phyloP scores from a whole-genome alignment of 179 eudicot genomes.

The Beta corolliflora region DNA sequence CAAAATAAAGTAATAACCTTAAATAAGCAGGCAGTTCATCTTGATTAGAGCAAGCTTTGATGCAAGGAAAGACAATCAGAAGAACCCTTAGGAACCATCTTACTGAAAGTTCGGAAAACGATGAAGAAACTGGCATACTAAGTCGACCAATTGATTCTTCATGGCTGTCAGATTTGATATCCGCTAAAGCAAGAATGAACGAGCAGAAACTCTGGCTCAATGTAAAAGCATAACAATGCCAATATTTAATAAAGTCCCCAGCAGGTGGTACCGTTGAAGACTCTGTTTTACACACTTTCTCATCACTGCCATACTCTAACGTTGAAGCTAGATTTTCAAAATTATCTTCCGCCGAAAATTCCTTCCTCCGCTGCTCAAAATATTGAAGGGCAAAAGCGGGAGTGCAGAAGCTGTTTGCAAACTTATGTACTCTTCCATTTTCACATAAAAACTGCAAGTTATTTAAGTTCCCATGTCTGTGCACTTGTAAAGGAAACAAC shows the following conservation, averaged over 20 bases:
- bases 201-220: constrained; percentile 65
- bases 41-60: constrained; percentile 73
- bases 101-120: constrained; percentile 76
- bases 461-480: constrained; percentile 85
- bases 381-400: constrained; percentile 83
- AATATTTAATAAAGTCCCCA: constrained; percentile 40
- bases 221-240: constrained; percentile 73
- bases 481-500: constrained; percentile 49
- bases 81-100: constrained; percentile 94
- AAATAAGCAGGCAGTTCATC: constrained; percentile 68
- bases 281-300: constrained; percentile 29
- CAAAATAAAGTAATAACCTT: constrained; percentile 51
- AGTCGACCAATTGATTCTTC: constrained; percentile 56
- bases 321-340: constrained; percentile 34
- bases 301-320: constrained; percentile 33
- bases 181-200: constrained; percentile 70
- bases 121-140: constrained; percentile 54
- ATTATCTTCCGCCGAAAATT: constrained; percentile 32
- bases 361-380: constrained; percentile 38
- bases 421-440: constrained; percentile 92
- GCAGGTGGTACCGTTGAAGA: constrained; percentile 29
- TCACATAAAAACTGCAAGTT: constrained; percentile 92
- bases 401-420: constrained; percentile 95
- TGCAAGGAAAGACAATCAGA: constrained; percentile 73
- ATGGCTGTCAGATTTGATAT: constrained; percentile 36